phyloP scores from a whole-genome alignment of 345 rosid species.

The Gossypium stocksii region DNA sequence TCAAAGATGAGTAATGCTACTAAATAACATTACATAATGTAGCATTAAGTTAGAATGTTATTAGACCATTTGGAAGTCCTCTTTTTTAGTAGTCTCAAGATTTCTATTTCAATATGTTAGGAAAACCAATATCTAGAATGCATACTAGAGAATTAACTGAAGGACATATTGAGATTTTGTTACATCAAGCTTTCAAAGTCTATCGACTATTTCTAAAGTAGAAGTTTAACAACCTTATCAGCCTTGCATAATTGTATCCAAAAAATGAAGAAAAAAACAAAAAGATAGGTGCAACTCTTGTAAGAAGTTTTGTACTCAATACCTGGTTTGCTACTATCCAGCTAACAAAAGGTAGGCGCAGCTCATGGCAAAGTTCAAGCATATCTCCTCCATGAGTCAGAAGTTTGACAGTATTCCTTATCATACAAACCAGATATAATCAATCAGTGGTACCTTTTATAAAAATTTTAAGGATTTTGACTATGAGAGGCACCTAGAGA shows the following conservation, averaged over 20 bases:
- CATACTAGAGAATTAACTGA: background rate
- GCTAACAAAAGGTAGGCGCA: conserved; percentile 75
- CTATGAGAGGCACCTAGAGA: conserved; percentile 43
- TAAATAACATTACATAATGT: background rate
- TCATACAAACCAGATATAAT: conserved; percentile 26
- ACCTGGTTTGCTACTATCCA: conserved; percentile 80
- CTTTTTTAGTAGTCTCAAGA: background rate
- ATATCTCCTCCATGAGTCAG: conserved; percentile 87
- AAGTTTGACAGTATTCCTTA: conserved; percentile 86
- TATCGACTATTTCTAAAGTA: too few species aligned
- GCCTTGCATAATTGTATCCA: background rate
- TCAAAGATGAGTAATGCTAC: background rate
- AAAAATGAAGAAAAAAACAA: background rate
- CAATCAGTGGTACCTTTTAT: conserved; percentile 16
- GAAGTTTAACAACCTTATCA: background rate
- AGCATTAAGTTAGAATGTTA: background rate
- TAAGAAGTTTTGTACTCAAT: conserved; percentile 13
- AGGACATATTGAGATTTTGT: background rate
- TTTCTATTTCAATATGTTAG: background rate
- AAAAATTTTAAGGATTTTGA: background rate
- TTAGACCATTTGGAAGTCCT: background rate
- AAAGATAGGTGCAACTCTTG: background rate
- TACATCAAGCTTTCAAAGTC: background rate
- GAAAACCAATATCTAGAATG: background rate
- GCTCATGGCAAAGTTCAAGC: conserved; percentile 86